Base-by-base conservation (phyloP, 2,329 filamentous ascomycete species). In the Drechslerella dactyloides region DNA sequence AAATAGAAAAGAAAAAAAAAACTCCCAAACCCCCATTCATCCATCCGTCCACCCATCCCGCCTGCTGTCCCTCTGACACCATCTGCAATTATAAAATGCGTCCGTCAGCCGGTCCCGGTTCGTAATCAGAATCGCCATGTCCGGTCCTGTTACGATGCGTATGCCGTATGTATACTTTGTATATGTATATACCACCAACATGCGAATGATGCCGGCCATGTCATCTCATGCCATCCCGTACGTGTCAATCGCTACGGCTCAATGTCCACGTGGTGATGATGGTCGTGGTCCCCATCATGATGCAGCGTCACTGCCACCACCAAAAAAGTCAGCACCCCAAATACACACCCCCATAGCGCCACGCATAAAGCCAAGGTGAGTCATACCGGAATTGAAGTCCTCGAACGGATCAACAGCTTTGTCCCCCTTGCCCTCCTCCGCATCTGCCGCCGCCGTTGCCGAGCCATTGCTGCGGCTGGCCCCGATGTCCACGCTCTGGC, bases 371-470 rank as follows among this genome's bases (percentile, higher is more conserved):
- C 37, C 53, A n/a, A 11, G 10, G 21, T 60, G 13, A 33, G 19
- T 33, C 37, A 15, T 74, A 77, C 75, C 75, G 51, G 75, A 76
- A 83, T 97, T 99, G 81, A 99, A 99, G 80, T 97, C 94, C 80
- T 97, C 91, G 78, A 99, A 99, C 1, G 94, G 94, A 84, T 99
- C 94, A 40, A 89, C 79, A 21, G 74, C 78, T 78, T 97, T 93
- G 40, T 85, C 90, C 50, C 90, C 90, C 0, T 93, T 93, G 1
- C 93, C 97, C 1, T 89, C 86, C 59, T 96, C 83, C 0, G 90
- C 91, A 70, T 96, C 82, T 1, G 89, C 86, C 59, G 96, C 83
- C 0, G 90, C 91, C 72, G 96, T 82, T 7, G 92, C 91, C 11
- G 96, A 91, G 1, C 92, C 91, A 81, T 91, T 91, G 53, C 83